Percentiles rank a stretch among this genome's conserved stretches.
Evolutionary conservation across 805 yeast genomes (phyloP).

Genomic region (Sugiyamaella boreocaroliniensis): DNA sequence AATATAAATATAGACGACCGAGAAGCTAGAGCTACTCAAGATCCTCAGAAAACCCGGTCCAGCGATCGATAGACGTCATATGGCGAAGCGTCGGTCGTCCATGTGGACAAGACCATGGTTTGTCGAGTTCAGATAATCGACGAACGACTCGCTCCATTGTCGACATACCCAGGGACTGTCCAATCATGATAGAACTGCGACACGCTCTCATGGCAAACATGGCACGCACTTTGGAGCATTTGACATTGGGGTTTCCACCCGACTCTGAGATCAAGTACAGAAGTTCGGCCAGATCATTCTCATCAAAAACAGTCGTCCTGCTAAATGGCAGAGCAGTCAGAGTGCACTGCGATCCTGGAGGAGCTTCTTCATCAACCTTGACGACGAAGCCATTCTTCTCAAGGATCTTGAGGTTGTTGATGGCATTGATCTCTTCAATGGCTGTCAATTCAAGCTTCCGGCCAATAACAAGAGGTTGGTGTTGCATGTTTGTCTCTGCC

Average conservation of each 20-base stretch:
- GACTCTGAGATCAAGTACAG: conserved; percentile 57
- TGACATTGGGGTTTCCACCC: conserved; percentile 39
- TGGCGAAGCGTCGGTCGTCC: conserved; percentile 97
- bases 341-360: conserved; percentile 51
- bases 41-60: conserved; percentile 12
- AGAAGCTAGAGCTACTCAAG: not conserved
- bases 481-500: conserved; percentile 47
- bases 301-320: conserved; percentile 59
- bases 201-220: conserved; percentile 96
- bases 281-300: conserved; percentile 65
- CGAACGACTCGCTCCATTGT: conserved; percentile 66
- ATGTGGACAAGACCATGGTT: conserved; percentile 95
- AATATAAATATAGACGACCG: not conserved
- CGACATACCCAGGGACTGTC: conserved; percentile 51
- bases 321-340: conserved; percentile 63
- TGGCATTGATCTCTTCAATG: conserved; percentile 68
- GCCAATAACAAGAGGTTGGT: conserved; percentile 65
- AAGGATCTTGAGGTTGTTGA: conserved; percentile 53
- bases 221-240: conserved; percentile 71
- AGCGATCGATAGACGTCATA: conserved; percentile 46
- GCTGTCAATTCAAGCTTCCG: conserved; percentile 56
- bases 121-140: conserved; percentile 63
- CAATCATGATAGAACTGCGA: conserved; percentile 89
- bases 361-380: conserved; percentile 40
- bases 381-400: conserved; percentile 73